Evolutionary conservation across 352 stramenopile species (phyloP), one percentile per base, ranked within the genome.

Genomic region (Phytophthora hybrid): DNA sequence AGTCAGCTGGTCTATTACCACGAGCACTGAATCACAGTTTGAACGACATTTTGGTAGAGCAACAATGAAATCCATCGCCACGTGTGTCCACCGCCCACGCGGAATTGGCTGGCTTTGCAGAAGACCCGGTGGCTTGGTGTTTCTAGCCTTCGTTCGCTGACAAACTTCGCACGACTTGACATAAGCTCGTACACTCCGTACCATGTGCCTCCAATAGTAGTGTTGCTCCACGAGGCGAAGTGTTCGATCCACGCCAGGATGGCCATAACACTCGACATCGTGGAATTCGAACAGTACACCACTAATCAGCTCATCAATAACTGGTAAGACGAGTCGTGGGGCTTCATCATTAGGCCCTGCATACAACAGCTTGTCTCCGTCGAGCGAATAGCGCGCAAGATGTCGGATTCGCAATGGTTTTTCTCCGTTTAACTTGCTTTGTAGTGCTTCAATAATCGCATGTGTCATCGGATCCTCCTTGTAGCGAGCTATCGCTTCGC

Each of bases 1-100:
- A 9, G 57, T 61, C 2, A 72, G 26, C n/a, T 59, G 49, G 18
- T 72, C 32, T 13, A 66, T 32, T 5, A 72, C 49, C 3, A 66
- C 65, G 18, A 72, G 2, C 14, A 72, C 63, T 7, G 57, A 53
- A 23, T 63, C 65, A 13, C 26, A 37, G 18, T 58, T 34, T 0
- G 10, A 26, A n/a, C 14, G 44, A 13, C 32, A 31, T 10, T 5
- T 14, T 4, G 58, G 65, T 11, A 63, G 19, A n/a, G 31, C 14
- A 37, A 69, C 47, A 14, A 71, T n/a, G n/a, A n/a, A n/a, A n/a
- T n/a, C n/a, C n/a, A n/a, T 72, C 5, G 26, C 37, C 4, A 66
- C 29, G n/a, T 62, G 55, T 13, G 18, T 49, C 65, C 65, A 72
- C n/a, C 57, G 47, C 5, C 21, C 46, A 13, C 13, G 3, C 41